These are phyloP conservation scores for Boletales sp. DNA, from an alignment of 768 basidiomycete genomes.

Conservation along the genomic window DNA sequence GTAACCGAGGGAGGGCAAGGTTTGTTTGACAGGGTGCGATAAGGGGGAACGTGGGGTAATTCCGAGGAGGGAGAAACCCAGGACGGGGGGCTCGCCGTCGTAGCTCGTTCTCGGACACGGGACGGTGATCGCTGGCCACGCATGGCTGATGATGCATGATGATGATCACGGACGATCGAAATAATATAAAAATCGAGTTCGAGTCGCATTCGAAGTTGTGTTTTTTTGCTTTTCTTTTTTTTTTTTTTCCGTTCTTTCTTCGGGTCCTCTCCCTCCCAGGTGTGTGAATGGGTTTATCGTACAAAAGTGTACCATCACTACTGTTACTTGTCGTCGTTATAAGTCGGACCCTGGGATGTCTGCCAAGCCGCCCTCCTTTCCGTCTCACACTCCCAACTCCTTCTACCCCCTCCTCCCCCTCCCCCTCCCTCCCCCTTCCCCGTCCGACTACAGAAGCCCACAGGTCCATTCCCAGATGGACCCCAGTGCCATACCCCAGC, in stretches of 20 bases:
- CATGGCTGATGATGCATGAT: background rate
- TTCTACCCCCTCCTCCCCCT: conserved; percentile 19
- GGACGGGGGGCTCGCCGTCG: too few species aligned
- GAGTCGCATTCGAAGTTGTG: too few species aligned
- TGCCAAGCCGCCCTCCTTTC: conserved; percentile 36
- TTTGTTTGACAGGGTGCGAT: too few species aligned
- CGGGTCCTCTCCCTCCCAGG: too few species aligned
- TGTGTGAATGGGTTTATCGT: conserved; percentile 18
- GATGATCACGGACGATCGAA: conserved; percentile 4
- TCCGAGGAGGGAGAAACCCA: too few species aligned
- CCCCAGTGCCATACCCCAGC: conserved; percentile 13
- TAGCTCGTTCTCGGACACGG: too few species aligned
- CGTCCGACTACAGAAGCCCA: conserved; percentile 14
- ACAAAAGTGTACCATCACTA: too few species aligned
- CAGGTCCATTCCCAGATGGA: conserved; percentile 25
- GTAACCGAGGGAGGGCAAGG: background rate
- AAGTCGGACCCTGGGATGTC: conserved; percentile 29
- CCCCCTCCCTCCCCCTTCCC: conserved; percentile 5
- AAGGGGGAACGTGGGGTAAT: too few species aligned
- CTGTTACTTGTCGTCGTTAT: conserved; percentile 6
- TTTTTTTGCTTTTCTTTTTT: too few species aligned
- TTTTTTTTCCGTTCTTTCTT: too few species aligned
- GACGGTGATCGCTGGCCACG: too few species aligned
- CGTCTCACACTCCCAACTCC: conserved; percentile 25
- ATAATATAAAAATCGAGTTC: too few species aligned